phyloP scores from a whole-genome alignment of 148 eudicot species.

The Arbutus unedo region DNA sequence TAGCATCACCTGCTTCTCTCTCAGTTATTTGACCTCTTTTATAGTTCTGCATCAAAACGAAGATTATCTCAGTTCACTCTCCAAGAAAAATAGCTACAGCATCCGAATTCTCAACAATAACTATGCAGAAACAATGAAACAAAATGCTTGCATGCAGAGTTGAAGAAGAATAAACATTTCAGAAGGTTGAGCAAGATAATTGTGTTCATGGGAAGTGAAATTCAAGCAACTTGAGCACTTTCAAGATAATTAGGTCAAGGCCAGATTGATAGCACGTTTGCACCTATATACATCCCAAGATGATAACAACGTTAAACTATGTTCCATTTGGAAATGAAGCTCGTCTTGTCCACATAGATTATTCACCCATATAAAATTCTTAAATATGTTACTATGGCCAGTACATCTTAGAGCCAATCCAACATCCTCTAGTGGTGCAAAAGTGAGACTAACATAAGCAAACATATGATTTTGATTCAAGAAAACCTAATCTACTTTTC shows the following conservation, averaged over 20 bases:
- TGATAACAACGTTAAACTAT: not conserved
- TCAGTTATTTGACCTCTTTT: constrained; percentile 45
- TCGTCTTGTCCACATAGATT: not conserved
- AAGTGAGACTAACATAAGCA: not conserved
- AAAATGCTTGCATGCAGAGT: not conserved
- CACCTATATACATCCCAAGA: not conserved
- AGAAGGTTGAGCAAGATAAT: not conserved
- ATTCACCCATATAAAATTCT: not conserved
- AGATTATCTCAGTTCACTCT: not conserved
- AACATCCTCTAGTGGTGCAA: not conserved
- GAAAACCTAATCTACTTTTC: not conserved
- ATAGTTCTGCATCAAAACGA: constrained; percentile 40
- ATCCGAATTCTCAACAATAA: not conserved
- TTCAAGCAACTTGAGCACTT: constrained; percentile 4
- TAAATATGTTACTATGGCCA: not conserved
- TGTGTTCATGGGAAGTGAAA: not conserved
- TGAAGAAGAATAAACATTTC: not conserved
- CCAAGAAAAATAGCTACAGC: not conserved
- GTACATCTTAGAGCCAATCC: not conserved
- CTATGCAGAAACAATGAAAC: not conserved
- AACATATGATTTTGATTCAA: not conserved
- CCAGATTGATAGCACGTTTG: not conserved
- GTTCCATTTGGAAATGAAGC: not conserved
- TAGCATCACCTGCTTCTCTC: constrained; percentile 44
- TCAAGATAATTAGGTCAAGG: not conserved